phyloP scores from a whole-genome alignment of 495 filamentous ascomycete genomes.

The Trichoderma gamsii region DNA sequence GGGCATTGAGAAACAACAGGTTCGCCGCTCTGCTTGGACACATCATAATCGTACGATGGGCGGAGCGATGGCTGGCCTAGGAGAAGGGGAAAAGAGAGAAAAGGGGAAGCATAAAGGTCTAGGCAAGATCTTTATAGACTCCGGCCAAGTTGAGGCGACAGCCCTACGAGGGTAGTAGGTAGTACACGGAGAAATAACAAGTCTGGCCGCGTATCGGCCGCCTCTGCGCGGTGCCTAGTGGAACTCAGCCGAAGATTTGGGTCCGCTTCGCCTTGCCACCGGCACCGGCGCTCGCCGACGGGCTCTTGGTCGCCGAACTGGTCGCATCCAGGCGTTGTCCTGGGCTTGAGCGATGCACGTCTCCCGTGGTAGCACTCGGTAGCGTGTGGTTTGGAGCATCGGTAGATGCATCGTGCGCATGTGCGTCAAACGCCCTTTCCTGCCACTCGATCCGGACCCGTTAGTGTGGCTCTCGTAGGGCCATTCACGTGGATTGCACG shows the following conservation, averaged over 20 bases:
- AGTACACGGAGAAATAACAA: background rate
- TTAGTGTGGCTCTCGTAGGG: background rate
- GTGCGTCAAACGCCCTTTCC: background rate
- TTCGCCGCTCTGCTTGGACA: background rate
- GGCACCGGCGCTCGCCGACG: background rate
- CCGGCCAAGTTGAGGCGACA: background rate
- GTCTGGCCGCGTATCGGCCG: constrained; percentile 1
- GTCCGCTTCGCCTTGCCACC: background rate
- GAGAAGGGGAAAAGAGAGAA: background rate
- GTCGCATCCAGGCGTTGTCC: background rate
- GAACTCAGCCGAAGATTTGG: background rate
- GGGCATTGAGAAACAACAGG: background rate
- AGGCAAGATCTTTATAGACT: background rate
- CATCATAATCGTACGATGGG: constrained; percentile 10
- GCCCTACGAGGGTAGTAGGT: background rate
- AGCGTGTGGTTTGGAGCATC: background rate
- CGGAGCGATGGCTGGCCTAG: background rate
- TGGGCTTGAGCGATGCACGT: background rate
- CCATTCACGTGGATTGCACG: constrained; percentile 6
- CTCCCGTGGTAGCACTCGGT: background rate
- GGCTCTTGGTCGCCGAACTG: background rate
- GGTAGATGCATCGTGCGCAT: background rate
- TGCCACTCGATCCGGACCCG: background rate
- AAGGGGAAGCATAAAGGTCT: background rate
- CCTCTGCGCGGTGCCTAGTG: background rate